Evolutionary conservation across 208 protist species (phyloP), one percentile per base, ranked within the genome.

Genomic region (Crithidia bombi): DNA sequence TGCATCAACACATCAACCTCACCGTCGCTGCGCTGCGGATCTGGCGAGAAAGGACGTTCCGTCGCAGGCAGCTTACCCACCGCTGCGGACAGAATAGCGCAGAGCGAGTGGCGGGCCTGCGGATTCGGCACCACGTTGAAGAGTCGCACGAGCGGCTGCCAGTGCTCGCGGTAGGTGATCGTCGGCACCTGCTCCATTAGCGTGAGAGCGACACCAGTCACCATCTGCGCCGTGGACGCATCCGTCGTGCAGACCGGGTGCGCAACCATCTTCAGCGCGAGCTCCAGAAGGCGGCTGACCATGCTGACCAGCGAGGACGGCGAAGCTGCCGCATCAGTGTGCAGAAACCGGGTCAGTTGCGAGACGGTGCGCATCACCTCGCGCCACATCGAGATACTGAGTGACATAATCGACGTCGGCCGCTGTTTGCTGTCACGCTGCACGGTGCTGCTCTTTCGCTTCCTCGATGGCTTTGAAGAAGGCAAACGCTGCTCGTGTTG

Each of bases 281-380:
- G 85, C 65, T 95, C 88, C n/a, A 94, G 67, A 23, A 97, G 73
- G 5, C 75, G 66, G 36, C 75, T 73, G 26, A 95, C 63, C 92
- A 94, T 94, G 21, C 39, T 46, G 30, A 5, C 25, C 51, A 73
- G 30, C 51, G 57, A 51, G n/a, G 56, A 58, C 33, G 58, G 21
- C 43, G 51, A 46, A 19, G 51, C 3, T 23, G 52, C 15, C 23
- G 65, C 52, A 57, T 61, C 62, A 11, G 38, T 38, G 26, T 28
- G 61, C 30, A 77, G 50, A 23, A 64, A 69, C 26, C 63, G 43
- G 19, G 84, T 62, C 54, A 95, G 78, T 28, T 87, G 65, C 5
- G 87, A 81, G 39, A 94, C 83, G 6, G 89, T 93, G 30, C 80
- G 86, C 55, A 97, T 93, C 61, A 97, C 66, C 63, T 94, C 89